Base-by-base conservation (phyloP, 2,329 filamentous ascomycete genomes). In the Ambrosiella beaveri region DNA sequence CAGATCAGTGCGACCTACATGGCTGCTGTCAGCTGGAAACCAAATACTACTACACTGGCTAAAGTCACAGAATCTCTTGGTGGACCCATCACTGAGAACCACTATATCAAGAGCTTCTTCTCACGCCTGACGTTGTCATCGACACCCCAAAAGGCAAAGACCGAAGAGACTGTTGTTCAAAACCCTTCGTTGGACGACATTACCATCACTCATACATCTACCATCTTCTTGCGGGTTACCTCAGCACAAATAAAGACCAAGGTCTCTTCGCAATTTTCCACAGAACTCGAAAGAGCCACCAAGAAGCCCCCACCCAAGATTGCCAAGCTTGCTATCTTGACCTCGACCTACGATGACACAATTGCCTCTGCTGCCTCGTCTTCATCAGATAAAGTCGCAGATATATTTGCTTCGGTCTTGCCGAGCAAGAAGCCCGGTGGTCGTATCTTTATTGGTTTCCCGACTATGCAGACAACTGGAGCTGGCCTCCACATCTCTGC, bases 381-480 rank as follows among this genome's bases (percentile, higher is more conserved):
- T 1, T 70, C 74, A 2, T 66, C 68, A 15, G 67, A 71, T 1
- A 72, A 69, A 5, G 68, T 71, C 13, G 73, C 77, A 7, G 88
- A 95, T 66, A 82, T 98, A 7, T 96, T 98, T 68, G 80, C 86
- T 1, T 93, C 90, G 1, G 90, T 98, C 0, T 71, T 97, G 4
- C 93, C 93, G 1, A 88, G 80, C 59, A 94, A 89, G 68, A 86
- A 87, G 64, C 79, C 79, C 0, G 80, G 81, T 7, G 93, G 93
- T 6, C 84, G 88, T 57, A 86, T 98, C 57, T 98, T 97, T 66
- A 98, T 98, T 65, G 93, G 93, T 0, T 98, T 98, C 66, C 91
- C 93, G 2, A 98, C 93, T 1, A 90, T 91, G 64, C 93, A 98
- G 71, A 98, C 93, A 0, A 98, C 94, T 0, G 93, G 91, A 57